These are phyloP conservation scores for Lactifluus volemus DNA, from an alignment of 768 basidiomycete species.

Conservation along the genomic window DNA sequence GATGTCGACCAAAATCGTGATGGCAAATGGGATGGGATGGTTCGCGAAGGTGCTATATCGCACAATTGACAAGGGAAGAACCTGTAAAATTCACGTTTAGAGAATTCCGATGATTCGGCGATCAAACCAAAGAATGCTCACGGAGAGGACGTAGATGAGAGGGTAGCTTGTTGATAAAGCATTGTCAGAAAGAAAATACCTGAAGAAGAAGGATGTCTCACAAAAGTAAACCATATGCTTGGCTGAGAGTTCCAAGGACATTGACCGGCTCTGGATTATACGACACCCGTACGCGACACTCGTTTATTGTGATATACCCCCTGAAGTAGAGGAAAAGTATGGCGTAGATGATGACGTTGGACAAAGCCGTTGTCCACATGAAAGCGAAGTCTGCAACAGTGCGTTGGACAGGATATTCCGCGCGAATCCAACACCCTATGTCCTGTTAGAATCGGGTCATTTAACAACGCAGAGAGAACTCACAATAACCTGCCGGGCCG, in stretches of 20 bases:
- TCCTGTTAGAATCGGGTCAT: background rate
- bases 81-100: conserved; percentile 9
- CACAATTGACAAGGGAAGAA: conserved; percentile 34
- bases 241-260: background rate
- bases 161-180: conserved; percentile 32
- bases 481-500: conserved; percentile 36
- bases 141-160: conserved; percentile 32
- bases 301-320: conserved; percentile 30
- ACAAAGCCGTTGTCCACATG: conserved; percentile 37
- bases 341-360: conserved; percentile 36
- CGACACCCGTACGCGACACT: conserved; percentile 20
- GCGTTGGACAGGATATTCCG: conserved; percentile 29
- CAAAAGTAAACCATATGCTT: conserved; percentile 4
- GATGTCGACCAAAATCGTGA: conserved; percentile 31
- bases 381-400: conserved; percentile 42
- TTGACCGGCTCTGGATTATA: background rate
- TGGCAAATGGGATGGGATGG: conserved; percentile 27
- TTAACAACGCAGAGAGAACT: conserved; percentile 9
- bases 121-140: conserved; percentile 14
- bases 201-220: background rate
- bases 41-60: conserved; percentile 32
- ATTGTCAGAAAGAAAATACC: background rate
- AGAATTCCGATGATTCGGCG: background rate
- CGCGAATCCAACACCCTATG: conserved; percentile 44
- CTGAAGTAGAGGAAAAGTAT: conserved; percentile 37